Percentiles rank a stretch among this genome's conserved stretches.
Conservation (phyloP, 2,329 filamentous ascomycete genomes). For the Pleurostoma richardsiae region DNA sequence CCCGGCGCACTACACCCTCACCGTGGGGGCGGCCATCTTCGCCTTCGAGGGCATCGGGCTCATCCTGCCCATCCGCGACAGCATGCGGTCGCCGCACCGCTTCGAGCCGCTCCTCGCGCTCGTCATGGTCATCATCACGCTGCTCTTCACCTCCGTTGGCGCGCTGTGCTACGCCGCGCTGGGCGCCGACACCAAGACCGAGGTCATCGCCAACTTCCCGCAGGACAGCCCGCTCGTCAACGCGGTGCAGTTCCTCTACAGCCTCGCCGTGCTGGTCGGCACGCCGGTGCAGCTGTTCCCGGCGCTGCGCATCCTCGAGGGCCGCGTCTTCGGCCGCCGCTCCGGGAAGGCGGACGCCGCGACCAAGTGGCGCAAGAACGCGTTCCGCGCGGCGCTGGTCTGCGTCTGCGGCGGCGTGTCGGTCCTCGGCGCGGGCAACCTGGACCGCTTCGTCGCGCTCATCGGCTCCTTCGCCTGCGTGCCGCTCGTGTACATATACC, state of each 20-base stretch:
- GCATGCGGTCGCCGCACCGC: conserved; percentile 65
- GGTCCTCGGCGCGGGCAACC: conserved; percentile 59
- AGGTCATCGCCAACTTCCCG: conserved; percentile 73
- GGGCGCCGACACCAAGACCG: conserved; percentile 62
- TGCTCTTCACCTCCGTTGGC: conserved; percentile 68
- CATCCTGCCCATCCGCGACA: conserved; percentile 71
- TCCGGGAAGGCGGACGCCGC: conserved; percentile 60
- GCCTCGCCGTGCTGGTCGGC: conserved; percentile 66
- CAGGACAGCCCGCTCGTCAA: conserved; percentile 69
- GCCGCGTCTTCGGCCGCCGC: conserved; percentile 58
- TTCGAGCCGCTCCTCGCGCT: conserved; percentile 61
- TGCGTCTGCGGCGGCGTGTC: conserved; percentile 55
- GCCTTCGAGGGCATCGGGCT: conserved; percentile 76
- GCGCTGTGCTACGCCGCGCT: conserved; percentile 72
- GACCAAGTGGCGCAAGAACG: conserved; percentile 76
- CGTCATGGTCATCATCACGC: conserved; percentile 69
- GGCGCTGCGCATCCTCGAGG: conserved; percentile 66
- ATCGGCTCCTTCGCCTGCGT: conserved; percentile 72
- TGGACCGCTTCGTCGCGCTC: conserved; percentile 70
- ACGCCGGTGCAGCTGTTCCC: conserved; percentile 73
- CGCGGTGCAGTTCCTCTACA: conserved; percentile 70
- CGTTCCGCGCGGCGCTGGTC: conserved; percentile 53
- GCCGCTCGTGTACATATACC: conserved; percentile 73
- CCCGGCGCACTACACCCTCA: conserved; percentile 62
- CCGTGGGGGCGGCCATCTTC: conserved; percentile 70